Evolutionary conservation across 2,329 filamentous ascomycete species (phyloP), one percentile per base, ranked within the genome.

Genomic region (Xylariaceae sp.): DNA sequence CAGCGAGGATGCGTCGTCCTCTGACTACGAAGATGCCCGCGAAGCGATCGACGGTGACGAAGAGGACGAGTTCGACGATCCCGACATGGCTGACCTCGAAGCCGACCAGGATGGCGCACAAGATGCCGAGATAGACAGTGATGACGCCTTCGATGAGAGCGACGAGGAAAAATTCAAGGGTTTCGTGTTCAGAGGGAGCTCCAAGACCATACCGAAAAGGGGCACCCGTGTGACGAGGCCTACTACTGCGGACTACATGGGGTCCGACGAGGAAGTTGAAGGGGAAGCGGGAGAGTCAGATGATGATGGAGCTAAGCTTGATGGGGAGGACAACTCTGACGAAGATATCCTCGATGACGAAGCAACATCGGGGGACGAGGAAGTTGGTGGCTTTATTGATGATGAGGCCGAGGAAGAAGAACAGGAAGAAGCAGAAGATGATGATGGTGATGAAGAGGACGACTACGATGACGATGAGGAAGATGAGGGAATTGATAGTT

Each of bases 141-240:
- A 88, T 54, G 75, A 82, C 37, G 93, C 91, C 0, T 87, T 98
- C 69, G 90, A 87, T 2, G 87, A 89, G 52, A 95, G 90, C 63
- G 93, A 98, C 66, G 88, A 91, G 63, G 91, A 96, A 71, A 83
- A 82, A 49, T 91, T 96, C 67, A 86, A 89, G 62, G 85, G 84
- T 0, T 96, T 90, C 70, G 84, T 76, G 0, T 87, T 88, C 61
- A 75, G 81, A 29, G 84, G 83, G 20, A 87, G 83, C 71, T 80
- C 79, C 1, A 82, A 81, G 59, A 77, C 80, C 3, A 75, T 72
- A 50, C 69, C 68, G 16, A 63, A 72, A 44, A 67, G 70, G 59
- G 65, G 56, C 10, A 66, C 65, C 44, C 61, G 57, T 32, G 73
- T 71, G 16, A 77, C 73, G 52, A 73, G 81, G 59, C 75, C 79